Evolutionary conservation across 2,329 filamentous ascomycete genomes (phyloP).

Genomic region (Graphilbum sp.): DNA sequence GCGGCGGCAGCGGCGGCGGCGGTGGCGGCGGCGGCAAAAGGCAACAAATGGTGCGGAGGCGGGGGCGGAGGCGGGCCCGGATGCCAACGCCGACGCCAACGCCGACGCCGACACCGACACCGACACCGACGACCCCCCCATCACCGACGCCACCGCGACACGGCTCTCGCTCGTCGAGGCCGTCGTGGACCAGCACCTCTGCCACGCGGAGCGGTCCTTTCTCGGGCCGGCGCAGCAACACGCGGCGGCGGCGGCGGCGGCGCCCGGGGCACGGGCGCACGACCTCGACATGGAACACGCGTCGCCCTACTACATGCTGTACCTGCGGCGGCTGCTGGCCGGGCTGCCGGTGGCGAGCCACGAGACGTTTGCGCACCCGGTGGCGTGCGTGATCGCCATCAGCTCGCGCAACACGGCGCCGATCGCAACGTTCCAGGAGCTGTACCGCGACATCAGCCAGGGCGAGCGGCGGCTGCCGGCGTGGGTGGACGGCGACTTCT

Average conservation of each 20-base stretch:
- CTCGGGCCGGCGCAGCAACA: too few species aligned
- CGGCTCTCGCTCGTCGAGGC: conserved; percentile 58
- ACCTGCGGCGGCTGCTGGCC: conserved; percentile 69
- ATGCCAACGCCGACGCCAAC: too few species aligned
- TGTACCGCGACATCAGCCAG: conserved; percentile 74
- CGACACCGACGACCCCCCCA: not conserved
- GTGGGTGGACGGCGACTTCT: conserved; percentile 83
- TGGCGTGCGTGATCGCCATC: conserved; percentile 87
- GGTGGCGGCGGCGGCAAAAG: too few species aligned
- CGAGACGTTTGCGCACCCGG: conserved; percentile 88
- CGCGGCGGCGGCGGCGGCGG: conserved; percentile 12
- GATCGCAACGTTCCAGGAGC: conserved; percentile 67
- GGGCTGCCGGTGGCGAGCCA: conserved; percentile 64
- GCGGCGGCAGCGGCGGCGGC: not conserved
- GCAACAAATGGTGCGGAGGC: too few species aligned
- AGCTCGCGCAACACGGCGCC: conserved; percentile 74
- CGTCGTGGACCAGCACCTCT: conserved; percentile 63
- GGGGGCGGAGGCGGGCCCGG: too few species aligned
- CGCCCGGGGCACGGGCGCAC: conserved; percentile 19
- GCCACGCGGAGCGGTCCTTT: conserved; percentile 51
- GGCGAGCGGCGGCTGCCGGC: conserved; percentile 57
- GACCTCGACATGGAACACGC: conserved; percentile 31
- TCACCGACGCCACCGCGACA: conserved; percentile 13
- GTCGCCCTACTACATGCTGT: conserved; percentile 73
- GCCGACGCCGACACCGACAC: too few species aligned